Evolutionary conservation across 305 asterid genomes (phyloP).

Genomic region (Rubia tinctorum): DNA sequence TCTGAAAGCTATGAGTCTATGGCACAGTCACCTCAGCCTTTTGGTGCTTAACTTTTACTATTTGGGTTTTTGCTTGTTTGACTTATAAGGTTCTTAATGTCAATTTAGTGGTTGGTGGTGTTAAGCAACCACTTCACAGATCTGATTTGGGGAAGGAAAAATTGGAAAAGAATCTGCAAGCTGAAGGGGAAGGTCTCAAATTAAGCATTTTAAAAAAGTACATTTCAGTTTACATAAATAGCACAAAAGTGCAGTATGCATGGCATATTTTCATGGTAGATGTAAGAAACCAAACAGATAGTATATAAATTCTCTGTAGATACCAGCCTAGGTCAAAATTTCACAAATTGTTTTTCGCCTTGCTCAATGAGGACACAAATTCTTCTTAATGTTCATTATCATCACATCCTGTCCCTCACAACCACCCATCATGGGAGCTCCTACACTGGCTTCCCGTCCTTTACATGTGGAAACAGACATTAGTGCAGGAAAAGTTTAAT

Average conservation of each 20-base stretch:
- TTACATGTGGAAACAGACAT: background rate
- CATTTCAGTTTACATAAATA: background rate
- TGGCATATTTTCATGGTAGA: background rate
- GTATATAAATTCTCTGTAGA: background rate
- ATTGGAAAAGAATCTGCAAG: background rate
- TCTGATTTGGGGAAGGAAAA: background rate
- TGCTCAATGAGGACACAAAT: background rate
- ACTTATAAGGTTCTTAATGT: background rate
- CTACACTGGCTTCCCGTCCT: conserved; percentile 4
- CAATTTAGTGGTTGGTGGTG: background rate
- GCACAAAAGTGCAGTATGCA: background rate
- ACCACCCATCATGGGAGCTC: background rate
- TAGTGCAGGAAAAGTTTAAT: background rate
- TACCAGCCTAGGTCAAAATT: background rate
- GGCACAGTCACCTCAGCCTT: background rate
- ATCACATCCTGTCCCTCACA: background rate
- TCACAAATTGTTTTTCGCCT: background rate
- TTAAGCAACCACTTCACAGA: background rate
- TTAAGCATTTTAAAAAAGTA: background rate
- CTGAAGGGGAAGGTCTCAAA: background rate
- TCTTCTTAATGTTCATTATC: background rate
- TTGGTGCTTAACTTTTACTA: background rate
- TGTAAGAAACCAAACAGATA: background rate
- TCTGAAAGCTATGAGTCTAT: background rate
- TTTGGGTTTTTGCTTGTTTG: background rate